phyloP scores from a whole-genome alignment of 768 basidiomycete genomes.

The Russula sp. region DNA sequence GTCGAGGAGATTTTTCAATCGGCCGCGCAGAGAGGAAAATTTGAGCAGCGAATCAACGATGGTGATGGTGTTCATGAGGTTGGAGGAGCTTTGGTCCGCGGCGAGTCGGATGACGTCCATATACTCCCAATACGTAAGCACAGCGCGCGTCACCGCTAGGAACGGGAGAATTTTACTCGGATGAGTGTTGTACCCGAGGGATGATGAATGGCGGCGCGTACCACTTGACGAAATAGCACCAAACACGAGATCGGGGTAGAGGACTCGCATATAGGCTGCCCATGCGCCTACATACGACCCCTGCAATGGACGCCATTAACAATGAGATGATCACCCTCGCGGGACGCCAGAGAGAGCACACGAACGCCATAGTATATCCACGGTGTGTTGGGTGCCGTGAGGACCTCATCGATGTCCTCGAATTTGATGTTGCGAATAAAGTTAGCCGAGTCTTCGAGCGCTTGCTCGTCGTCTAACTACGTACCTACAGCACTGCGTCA shows the following conservation, averaged over 20 bases:
- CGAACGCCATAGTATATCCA: conserved; percentile 94
- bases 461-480: conserved; percentile 88
- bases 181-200: background rate
- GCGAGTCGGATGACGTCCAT: conserved; percentile 74
- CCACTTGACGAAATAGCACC: conserved; percentile 89
- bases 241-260: conserved; percentile 83
- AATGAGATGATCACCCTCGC: background rate
- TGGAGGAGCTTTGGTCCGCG: conserved; percentile 55
- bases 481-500: conserved; percentile 35
- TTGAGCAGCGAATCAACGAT: conserved; percentile 60
- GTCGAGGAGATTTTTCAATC: conserved; percentile 74
- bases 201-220: conserved; percentile 28
- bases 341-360: background rate
- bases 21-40: conserved; percentile 38
- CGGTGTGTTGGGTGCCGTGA: conserved; percentile 66
- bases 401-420: conserved; percentile 57
- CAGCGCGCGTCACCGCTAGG: conserved; percentile 78
- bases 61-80: conserved; percentile 51
- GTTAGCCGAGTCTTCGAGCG: conserved; percentile 85
- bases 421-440: conserved; percentile 94
- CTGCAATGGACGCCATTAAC: background rate
- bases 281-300: conserved; percentile 92
- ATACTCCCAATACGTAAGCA: conserved; percentile 81
- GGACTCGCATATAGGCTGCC: conserved; percentile 83
- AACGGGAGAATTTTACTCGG: background rate